phyloP scores from a whole-genome alignment of 176 grass and related monocot genomes.

The Cenchrus americanus region DNA sequence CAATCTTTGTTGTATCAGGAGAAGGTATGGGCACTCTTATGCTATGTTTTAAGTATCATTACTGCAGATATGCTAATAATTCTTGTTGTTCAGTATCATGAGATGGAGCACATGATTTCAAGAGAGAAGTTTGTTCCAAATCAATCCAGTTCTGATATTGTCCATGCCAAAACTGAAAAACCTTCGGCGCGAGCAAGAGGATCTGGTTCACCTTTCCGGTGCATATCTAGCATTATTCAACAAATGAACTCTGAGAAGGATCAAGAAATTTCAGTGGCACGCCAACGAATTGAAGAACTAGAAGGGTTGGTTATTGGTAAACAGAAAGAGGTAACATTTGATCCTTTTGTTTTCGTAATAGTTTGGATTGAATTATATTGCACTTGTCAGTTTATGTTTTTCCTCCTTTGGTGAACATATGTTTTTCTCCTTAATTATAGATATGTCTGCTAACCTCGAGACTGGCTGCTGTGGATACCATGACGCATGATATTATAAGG shows the following conservation, averaged over 20 bases:
- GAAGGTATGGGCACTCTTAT: constrained; percentile 55
- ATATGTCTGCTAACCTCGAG: constrained; percentile 74
- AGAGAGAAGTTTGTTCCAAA: constrained; percentile 41
- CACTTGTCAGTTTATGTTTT: not conserved
- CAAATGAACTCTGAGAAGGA: constrained; percentile 88
- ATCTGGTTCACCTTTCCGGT: constrained; percentile 76
- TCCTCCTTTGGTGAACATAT: not conserved
- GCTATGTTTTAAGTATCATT: constrained; percentile 27
- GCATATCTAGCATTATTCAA: constrained; percentile 80
- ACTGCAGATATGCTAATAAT: constrained; percentile 42
- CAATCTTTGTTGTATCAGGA: constrained; percentile 81
- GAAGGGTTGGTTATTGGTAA: constrained; percentile 69
- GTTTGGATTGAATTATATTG: constrained; percentile 9
- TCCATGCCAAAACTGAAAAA: constrained; percentile 62
- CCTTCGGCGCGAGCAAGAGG: constrained; percentile 54
- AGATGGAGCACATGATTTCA: constrained; percentile 68
- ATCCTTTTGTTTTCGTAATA: not conserved
- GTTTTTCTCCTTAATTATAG: constrained; percentile 45
- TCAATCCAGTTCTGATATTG: constrained; percentile 50
- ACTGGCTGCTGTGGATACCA: constrained; percentile 79
- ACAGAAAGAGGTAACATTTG: constrained; percentile 73
- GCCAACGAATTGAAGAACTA: constrained; percentile 74
- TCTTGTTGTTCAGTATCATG: constrained; percentile 56
- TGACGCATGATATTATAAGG: constrained; percentile 96
- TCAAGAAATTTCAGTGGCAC: constrained; percentile 67